Base-by-base conservation (phyloP, 768 basidiomycete genomes). In the Leucosporidium yakuticum region DNA sequence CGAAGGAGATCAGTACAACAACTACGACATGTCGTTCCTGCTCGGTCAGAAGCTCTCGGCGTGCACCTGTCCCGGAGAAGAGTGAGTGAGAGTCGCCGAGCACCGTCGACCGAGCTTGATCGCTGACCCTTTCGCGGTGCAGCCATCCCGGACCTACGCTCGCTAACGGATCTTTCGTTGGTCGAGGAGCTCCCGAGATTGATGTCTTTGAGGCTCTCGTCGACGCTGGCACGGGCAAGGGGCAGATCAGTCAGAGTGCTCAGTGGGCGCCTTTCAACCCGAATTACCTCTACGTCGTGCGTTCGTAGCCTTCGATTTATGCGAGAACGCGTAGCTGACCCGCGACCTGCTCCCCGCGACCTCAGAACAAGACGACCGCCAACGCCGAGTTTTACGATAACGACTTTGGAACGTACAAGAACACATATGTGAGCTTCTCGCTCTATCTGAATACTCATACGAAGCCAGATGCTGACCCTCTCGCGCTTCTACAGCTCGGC, bases 31-130 rank as follows among this genome's bases (percentile, higher is more conserved):
- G 29, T 91, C 90, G 0, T 96, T 83, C 77, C 87, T 96, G 53
- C 90, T 87, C 2, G 94, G 95, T 21, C 93, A 96, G 77, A 84
- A 86, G 64, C 80, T 97, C 27, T 91, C 89, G 5, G 81, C 88
- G 58, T 98, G 95, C 78, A 97, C 94, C 4, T 98, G 94, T 76
- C 79, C 82, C 20, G 86, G 87, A 29, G 89, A 95, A 79, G 81
- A 86, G 63, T 63, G 29, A 44, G 63, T 25, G 5, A 0, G 5
- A 0, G 8, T 5, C 12, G 5, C 25, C 8, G 15, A 20, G 12
- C 20, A 0, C 4, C 12, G 9, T 36, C 50, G 58, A 44, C n/a
- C 29, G 17, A 20, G 48, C 15, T 50, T 21, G 4, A 5, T 12
- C 31, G 39, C 27, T 27, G 15, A 21, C 19, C 34, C 25, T 5